These are phyloP conservation scores for Lipomyces yamadae DNA, from an alignment of 805 yeast genomes.

Conservation along the genomic window DNA sequence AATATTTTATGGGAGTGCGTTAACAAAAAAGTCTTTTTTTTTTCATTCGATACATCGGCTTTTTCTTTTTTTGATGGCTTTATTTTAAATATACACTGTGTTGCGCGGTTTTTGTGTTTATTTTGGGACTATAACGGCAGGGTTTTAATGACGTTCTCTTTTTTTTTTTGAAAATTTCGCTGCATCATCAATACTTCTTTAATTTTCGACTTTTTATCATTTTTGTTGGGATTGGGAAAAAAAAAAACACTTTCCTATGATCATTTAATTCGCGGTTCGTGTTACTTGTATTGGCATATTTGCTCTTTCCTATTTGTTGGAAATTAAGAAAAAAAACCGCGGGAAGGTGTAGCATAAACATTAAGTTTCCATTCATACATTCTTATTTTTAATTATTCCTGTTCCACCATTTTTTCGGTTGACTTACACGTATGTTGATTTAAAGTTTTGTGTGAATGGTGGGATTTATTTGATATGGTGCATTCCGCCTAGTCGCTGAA, in stretches of 20 bases:
- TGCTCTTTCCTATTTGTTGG: background rate
- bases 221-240: constrained; percentile 6
- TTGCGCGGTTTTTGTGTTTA: constrained; percentile 2
- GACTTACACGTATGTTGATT: background rate
- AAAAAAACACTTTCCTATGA: background rate
- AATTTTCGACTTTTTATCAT: background rate
- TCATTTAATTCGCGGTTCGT: background rate
- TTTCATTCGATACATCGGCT: too few species aligned
- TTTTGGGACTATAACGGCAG: background rate
- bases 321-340: background rate
- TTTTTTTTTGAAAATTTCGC: background rate
- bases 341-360: background rate
- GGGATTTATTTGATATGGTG: background rate
- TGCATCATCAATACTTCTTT: background rate
- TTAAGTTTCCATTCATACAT: background rate
- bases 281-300: background rate
- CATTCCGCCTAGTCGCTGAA: too few species aligned
- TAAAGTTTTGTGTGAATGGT: background rate
- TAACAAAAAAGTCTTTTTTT: background rate
- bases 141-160: background rate
- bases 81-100: background rate
- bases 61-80: background rate
- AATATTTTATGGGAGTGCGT: background rate
- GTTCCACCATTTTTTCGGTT: background rate
- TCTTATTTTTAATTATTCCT: background rate